Evolutionary conservation across 495 filamentous ascomycete genomes (phyloP).

Genomic region (Paragyromitra xinjiangensis): DNA sequence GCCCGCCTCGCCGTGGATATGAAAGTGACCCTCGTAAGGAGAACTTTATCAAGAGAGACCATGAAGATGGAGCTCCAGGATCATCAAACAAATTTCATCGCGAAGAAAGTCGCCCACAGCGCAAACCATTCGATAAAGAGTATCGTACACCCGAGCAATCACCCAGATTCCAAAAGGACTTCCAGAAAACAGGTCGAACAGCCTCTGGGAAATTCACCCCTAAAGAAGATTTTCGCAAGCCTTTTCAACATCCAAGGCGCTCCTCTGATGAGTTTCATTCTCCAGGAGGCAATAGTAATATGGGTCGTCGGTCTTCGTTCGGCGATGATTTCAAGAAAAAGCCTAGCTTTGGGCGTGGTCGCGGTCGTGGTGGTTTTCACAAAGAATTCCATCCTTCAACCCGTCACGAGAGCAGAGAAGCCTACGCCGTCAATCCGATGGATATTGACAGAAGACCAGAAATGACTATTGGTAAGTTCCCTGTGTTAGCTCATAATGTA

Average conservation of each 20-base stretch:
- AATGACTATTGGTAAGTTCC: conserved; percentile 53
- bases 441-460: conserved; percentile 55
- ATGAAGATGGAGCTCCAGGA: conserved; percentile 37
- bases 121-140: conserved; percentile 50
- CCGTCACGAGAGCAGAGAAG: conserved; percentile 52
- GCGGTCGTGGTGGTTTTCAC: conserved; percentile 53
- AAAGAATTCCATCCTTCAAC: conserved; percentile 55
- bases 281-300: conserved; percentile 41
- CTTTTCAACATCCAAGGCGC: conserved; percentile 49
- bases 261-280: conserved; percentile 54
- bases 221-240: conserved; percentile 54
- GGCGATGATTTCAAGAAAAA: conserved; percentile 54
- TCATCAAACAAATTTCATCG: conserved; percentile 48
- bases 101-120: conserved; percentile 45
- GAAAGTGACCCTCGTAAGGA: conserved; percentile 51
- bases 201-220: conserved; percentile 47
- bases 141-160: conserved; percentile 52
- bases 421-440: conserved; percentile 52
- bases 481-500: conserved; percentile 34
- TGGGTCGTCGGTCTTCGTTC: conserved; percentile 47
- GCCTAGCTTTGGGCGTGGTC: conserved; percentile 51
- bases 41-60: conserved; percentile 47
- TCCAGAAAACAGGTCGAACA: conserved; percentile 45
- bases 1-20: conserved; percentile 46
- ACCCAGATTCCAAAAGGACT: conserved; percentile 50